Evolutionary conservation across 257 asterid genomes (phyloP).

Genomic region (Lantana camara): DNA sequence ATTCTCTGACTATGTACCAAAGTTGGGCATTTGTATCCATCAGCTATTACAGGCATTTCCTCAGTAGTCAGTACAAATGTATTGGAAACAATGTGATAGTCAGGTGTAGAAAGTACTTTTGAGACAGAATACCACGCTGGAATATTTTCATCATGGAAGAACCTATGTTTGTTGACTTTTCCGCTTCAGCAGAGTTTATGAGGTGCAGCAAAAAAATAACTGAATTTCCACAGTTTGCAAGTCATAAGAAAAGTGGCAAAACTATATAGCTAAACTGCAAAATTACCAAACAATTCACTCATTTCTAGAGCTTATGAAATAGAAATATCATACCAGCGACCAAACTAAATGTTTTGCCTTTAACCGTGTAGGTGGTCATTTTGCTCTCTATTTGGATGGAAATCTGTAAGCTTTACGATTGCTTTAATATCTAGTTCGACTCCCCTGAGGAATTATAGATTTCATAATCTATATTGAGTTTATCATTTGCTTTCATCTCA

Average conservation of each 20-base stretch:
- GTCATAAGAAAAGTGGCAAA: conserved; percentile 49
- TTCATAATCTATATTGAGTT: conserved; percentile 1
- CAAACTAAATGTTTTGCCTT: no score
- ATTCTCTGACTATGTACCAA: conserved; percentile 98
- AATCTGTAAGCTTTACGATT: no score
- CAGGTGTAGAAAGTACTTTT: conserved; percentile 57
- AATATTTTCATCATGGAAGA: conserved; percentile 95
- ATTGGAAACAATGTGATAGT: conserved; percentile 18
- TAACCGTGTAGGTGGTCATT: no score
- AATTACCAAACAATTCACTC: conserved; percentile 30
- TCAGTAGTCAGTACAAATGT: conserved; percentile 36
- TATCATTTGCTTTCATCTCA: conserved; percentile 22
- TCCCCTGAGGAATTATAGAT: conserved; percentile 48
- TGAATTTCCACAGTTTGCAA: conserved; percentile 54
- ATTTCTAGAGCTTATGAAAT: no score
- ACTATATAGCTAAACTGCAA: conserved; percentile 35
- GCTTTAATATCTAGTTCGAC: no score
- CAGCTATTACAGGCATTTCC: conserved; percentile 57
- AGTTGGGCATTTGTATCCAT: conserved; percentile 99
- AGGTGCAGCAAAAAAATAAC: conserved; percentile 96
- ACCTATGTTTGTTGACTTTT: conserved; percentile 77
- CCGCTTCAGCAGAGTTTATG: conserved; percentile 85
- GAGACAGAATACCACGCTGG: conserved; percentile 93
- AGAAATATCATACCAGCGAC: no score
- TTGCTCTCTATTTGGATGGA: no score